A percentile compares a stretch with the other conserved stretches of the same genome.
Evolutionary conservation across 768 basidiomycete genomes (phyloP).

Genomic region (Brasilioporus rufonigricans): DNA sequence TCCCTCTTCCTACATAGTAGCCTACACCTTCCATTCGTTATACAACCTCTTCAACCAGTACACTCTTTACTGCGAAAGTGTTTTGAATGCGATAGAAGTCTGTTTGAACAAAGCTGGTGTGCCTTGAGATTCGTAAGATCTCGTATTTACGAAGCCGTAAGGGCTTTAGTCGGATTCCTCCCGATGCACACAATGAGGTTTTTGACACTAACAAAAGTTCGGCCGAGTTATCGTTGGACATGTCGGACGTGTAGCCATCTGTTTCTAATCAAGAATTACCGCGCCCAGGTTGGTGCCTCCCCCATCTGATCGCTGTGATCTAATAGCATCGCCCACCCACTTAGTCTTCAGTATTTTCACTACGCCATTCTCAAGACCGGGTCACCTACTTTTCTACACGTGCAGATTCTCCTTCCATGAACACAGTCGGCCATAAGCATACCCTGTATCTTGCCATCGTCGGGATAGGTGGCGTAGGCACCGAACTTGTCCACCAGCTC

Average conservation of each 20-base stretch:
- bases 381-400: slow-evolving; percentile 2
- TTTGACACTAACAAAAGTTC: background rate
- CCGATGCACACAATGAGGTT: slow-evolving; percentile 1
- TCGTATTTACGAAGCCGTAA: too few relatives aligned
- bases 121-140: background rate
- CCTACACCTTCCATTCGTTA: slow-evolving; percentile 25
- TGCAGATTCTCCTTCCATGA: slow-evolving; percentile 12
- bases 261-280: background rate
- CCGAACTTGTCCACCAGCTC: slow-evolving; percentile 82
- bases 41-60: slow-evolving; percentile 21
- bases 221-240: slow-evolving; percentile 11
- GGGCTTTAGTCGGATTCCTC: too few relatives aligned
- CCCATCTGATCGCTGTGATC: slow-evolving; percentile 15
- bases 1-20: slow-evolving; percentile 15
- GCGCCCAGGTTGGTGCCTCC: slow-evolving; percentile 4
- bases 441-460: slow-evolving; percentile 68
- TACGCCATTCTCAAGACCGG: background rate
- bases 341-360: background rate
- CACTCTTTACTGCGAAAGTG: slow-evolving; percentile 23
- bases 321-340: background rate
- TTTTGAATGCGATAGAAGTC: slow-evolving; percentile 3
- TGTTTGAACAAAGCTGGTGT: slow-evolving; percentile 2
- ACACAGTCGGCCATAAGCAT: slow-evolving; percentile 16
- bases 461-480: slow-evolving; percentile 91
- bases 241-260: background rate